phyloP scores from a whole-genome alignment of 768 basidiomycete genomes.

The Lepiota venenata region DNA sequence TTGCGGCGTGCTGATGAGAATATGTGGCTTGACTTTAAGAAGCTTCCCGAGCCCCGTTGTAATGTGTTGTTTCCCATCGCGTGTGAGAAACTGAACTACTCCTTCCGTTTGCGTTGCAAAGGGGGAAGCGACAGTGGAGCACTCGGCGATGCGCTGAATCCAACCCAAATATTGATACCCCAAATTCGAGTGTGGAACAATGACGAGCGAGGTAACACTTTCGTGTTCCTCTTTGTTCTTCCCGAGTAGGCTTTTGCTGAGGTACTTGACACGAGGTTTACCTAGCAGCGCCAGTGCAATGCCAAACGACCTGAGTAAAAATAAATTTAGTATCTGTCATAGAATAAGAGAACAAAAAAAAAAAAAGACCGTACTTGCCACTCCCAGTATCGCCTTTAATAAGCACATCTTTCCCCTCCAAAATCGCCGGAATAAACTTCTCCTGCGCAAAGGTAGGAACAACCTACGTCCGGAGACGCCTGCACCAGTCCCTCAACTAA shows the following conservation, averaged over 20 bases:
- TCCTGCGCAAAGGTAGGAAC: conserved; percentile 58
- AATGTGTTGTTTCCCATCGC: conserved; percentile 41
- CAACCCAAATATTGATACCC: conserved; percentile 65
- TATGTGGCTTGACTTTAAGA: conserved; percentile 49
- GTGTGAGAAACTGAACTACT: conserved; percentile 60
- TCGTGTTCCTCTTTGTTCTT: conserved; percentile 18
- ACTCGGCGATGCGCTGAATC: conserved; percentile 50
- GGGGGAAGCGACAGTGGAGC: conserved; percentile 30
- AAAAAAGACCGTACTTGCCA: conserved; percentile 58
- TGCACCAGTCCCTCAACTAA: conserved; percentile 46
- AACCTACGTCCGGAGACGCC: conserved; percentile 61
- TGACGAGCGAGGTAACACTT: conserved; percentile 50
- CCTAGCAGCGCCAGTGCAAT: conserved; percentile 62
- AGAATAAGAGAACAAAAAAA: conserved; percentile 3
- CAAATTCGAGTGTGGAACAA: conserved; percentile 74
- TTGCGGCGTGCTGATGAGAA: conserved; percentile 72
- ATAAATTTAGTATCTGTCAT: not conserved
- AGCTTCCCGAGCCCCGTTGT: conserved; percentile 36
- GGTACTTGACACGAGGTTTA: conserved; percentile 37
- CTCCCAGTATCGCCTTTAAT: conserved; percentile 72
- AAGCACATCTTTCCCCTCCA: conserved; percentile 55
- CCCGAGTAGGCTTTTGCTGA: conserved; percentile 17
- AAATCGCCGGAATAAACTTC: conserved; percentile 58
- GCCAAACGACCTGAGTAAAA: conserved; percentile 62
- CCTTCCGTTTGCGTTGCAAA: conserved; percentile 18